phyloP scores from a whole-genome alignment of 495 filamentous ascomycete genomes.

The Hypoxylon fuscum region DNA sequence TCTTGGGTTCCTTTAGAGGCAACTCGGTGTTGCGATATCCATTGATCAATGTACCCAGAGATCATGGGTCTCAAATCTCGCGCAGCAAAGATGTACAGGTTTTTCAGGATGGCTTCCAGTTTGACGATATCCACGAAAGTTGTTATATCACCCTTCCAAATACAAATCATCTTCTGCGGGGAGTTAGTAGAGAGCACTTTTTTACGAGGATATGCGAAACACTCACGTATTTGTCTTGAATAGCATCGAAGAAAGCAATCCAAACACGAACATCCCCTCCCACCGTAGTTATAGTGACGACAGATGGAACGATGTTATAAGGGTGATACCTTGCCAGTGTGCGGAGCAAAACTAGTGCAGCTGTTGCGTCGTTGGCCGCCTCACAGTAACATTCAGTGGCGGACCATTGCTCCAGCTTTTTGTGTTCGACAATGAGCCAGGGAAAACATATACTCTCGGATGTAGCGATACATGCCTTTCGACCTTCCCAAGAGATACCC shows the following conservation, averaged over 20 bases:
- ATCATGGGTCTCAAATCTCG: constrained; percentile 21
- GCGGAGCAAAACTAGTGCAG: constrained; percentile 16
- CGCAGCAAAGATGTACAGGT: constrained; percentile 27
- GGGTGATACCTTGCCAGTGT: constrained; percentile 26
- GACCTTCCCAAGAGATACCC: background rate
- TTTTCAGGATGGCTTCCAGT: constrained; percentile 31
- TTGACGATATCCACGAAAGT: constrained; percentile 27
- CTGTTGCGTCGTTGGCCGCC: constrained; percentile 18
- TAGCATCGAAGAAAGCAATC: constrained; percentile 23
- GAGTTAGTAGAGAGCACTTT: background rate
- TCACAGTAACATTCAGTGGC: background rate
- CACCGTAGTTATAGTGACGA: constrained; percentile 23
- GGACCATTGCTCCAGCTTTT: background rate
- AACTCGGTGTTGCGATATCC: constrained; percentile 5
- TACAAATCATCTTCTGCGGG: background rate
- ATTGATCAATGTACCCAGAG: constrained; percentile 25
- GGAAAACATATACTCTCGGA: background rate
- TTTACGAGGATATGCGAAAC: background rate
- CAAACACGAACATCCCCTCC: constrained; percentile 18
- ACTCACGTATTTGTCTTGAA: constrained; percentile 10
- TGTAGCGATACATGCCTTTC: background rate
- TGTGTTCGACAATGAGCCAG: constrained; percentile 4
- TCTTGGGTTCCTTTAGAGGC: background rate
- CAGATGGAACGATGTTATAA: constrained; percentile 23
- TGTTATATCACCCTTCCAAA: constrained; percentile 1